Conservation (phyloP, 169 alveolate genomes). For the Plasmodium sp. region DNA sequence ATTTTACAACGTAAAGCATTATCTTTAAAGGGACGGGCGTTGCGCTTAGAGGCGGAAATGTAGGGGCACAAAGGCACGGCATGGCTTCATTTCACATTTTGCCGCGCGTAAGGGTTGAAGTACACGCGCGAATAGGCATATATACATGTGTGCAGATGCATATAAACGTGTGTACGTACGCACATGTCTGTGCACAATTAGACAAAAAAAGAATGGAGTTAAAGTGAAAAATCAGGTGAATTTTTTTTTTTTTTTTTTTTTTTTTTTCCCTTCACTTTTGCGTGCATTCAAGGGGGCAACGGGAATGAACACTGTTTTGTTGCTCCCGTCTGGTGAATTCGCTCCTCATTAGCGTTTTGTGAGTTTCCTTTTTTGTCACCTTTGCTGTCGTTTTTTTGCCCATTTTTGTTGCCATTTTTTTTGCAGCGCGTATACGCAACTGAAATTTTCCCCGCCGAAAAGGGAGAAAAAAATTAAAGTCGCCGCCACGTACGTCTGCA, state of each 20-base stretch:
- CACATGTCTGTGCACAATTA: constrained; percentile 17
- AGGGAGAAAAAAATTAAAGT: background rate
- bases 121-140: background rate
- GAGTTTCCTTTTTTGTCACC: background rate
- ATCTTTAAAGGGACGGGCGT: background rate
- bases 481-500: background rate
- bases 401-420: background rate
- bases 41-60: background rate
- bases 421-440: background rate
- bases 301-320: background rate
- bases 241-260: background rate
- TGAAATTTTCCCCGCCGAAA: background rate
- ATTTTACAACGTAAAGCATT: constrained; percentile 2
- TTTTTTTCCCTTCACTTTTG: background rate
- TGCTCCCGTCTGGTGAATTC: background rate
- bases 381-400: background rate
- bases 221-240: background rate
- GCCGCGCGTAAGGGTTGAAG: background rate
- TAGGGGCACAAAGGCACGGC: background rate
- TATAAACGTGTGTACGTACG: background rate
- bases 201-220: constrained; percentile 7
- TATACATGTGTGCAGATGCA: background rate
- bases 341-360: background rate
- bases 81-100: background rate
- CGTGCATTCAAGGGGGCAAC: background rate